phyloP scores from a whole-genome alignment of 2,329 filamentous ascomycete genomes.

The Ophiostoma ulmi region DNA sequence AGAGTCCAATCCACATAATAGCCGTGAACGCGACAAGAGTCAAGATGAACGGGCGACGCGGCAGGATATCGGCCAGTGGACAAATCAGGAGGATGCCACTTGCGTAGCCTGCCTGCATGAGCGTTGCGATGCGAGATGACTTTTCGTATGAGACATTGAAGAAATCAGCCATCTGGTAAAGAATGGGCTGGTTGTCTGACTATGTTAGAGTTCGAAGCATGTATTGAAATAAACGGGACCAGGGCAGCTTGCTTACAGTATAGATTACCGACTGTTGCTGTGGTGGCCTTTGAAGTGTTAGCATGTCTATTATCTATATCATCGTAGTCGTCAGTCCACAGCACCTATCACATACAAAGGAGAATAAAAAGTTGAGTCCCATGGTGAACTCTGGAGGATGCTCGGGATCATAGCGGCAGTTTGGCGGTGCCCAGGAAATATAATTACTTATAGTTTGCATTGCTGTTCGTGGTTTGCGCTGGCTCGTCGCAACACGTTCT shows the following conservation, averaged over 20 bases:
- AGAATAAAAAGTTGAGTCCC: constrained; percentile 65
- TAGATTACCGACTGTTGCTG: constrained; percentile 72
- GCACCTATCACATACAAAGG: constrained; percentile 43
- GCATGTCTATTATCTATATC: neutral
- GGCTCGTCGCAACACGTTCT: neutral
- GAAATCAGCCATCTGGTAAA: constrained; percentile 67
- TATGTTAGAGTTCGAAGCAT: neutral
- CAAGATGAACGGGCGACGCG: constrained; percentile 64
- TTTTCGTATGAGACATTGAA: constrained; percentile 67
- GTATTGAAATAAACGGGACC: neutral
- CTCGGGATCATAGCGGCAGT: constrained; percentile 62
- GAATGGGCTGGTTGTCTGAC: constrained; percentile 65
- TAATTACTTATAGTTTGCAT: neutral
- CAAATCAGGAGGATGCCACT: constrained; percentile 67
- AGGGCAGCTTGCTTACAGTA: constrained; percentile 41
- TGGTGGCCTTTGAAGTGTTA: constrained; percentile 39
- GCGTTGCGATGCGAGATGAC: constrained; percentile 63
- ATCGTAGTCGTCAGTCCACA: neutral
- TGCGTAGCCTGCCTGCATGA: constrained; percentile 76
- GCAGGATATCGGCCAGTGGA: constrained; percentile 66
- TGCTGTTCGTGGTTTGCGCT: neutral
- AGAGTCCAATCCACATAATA: constrained; percentile 66
- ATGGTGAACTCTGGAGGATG: constrained; percentile 64
- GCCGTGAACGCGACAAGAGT: constrained; percentile 62
- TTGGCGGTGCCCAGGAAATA: constrained; percentile 42